Base-by-base conservation (phyloP, 2,329 filamentous ascomycete genomes). In the Paecilomyces variotii region DNA sequence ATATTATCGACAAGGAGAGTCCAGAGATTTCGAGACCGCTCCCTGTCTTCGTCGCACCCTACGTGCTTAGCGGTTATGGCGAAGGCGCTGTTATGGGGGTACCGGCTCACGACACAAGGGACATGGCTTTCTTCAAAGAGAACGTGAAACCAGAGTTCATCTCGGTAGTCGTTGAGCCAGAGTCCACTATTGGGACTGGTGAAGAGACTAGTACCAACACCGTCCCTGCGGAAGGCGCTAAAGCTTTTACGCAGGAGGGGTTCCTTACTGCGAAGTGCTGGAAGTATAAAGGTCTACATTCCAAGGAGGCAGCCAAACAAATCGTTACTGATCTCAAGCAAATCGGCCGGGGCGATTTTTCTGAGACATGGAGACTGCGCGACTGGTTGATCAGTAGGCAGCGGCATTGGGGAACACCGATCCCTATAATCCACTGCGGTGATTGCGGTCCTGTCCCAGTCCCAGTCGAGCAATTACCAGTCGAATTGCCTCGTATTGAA, bases 361-460 rank as follows among this genome's bases (percentile, higher is more conserved):
- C 83, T 7, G 85, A 89, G 60, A 89, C 84, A 61, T 96, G 90
- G 90, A 85, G 88, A 56, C 80, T 96, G 27, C 81, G 90, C 60
- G 91, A 96, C 74, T 96, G 91, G 91, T 78, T 96, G 58, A 88
- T 96, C 66, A 95, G 90, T 70, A 85, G 91, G n/a, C 91, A 96
- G 73, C 81, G 91, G 63, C 96, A 95, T 71, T 96, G 91, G 91
- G 91, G 91, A 12, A 84, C 91, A 0, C 91, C 91, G 0, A 96
- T 96, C 56, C 91, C 91, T 19, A 91, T 96, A 56, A 80, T 96
- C 35, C 90, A 96, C 74, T 96, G 91, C 69, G 72, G 76, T 19
- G 80, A 80, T 5, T 96, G 91, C 71, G 91, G 91, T 6, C 76
- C 87, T 1, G 89, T 95, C 1, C 87, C 90, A 1, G 91, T 96